These are phyloP conservation scores for Calvatia gigantea DNA, from an alignment of 768 basidiomycete species.

Conservation along the genomic window DNA sequence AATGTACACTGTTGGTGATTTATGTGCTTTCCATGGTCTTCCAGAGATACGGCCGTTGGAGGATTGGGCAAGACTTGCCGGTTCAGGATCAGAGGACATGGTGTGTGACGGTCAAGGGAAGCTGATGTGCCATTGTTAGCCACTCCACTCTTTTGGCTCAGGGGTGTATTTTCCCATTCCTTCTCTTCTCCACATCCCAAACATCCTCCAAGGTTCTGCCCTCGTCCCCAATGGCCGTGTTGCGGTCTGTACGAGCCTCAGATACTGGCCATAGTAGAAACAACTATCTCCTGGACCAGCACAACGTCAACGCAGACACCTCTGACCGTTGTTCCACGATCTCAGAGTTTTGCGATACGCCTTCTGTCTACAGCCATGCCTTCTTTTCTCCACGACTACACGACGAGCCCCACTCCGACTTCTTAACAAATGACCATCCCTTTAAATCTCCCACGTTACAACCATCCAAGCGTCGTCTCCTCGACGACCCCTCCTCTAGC, in stretches of 20 bases:
- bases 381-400: conserved; percentile 50
- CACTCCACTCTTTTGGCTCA: background rate
- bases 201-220: background rate
- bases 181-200: background rate
- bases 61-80: conserved; percentile 46
- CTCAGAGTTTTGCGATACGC: conserved; percentile 61
- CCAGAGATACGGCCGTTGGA: conserved; percentile 66
- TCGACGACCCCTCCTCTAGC: conserved; percentile 46
- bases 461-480: conserved; percentile 31
- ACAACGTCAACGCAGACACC: conserved; percentile 44
- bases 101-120: background rate
- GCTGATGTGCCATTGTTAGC: background rate
- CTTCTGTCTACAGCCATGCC: conserved; percentile 63
- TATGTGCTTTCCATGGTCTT: conserved; percentile 61
- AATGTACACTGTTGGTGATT: conserved; percentile 49
- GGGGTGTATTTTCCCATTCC: background rate
- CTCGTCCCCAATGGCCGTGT: conserved; percentile 27
- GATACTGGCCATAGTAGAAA: conserved; percentile 46
- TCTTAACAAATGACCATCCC: conserved; percentile 22
- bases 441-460: conserved; percentile 20
- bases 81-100: conserved; percentile 12
- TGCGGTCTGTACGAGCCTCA: conserved; percentile 34
- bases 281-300: conserved; percentile 50
- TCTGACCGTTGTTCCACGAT: conserved; percentile 49
- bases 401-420: conserved; percentile 27